phyloP scores from a whole-genome alignment of 768 basidiomycete genomes.

The Lactarius sanguifluus region DNA sequence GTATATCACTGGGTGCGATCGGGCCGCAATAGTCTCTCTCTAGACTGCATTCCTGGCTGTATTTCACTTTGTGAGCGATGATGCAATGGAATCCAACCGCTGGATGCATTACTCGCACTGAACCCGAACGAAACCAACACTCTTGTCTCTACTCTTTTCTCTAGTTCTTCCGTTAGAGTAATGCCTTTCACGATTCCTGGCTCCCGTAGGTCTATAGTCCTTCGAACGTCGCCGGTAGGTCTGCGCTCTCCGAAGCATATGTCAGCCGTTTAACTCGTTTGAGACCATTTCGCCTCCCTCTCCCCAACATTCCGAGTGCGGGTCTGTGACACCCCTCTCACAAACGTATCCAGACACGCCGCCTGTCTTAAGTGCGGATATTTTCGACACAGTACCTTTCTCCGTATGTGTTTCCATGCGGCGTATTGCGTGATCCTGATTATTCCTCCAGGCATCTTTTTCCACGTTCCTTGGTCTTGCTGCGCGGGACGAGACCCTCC shows the following conservation, averaged over 20 bases:
- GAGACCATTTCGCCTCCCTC: constrained; percentile 18
- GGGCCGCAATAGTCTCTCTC: too few relatives aligned
- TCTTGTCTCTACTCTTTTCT: neutral
- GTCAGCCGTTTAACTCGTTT: neutral
- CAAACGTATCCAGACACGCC: constrained; percentile 27
- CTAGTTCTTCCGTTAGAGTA: neutral
- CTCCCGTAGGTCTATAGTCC: constrained; percentile 22
- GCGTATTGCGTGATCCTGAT: constrained; percentile 2
- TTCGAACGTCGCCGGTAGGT: constrained; percentile 15
- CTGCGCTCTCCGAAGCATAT: neutral
- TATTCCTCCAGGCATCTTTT: constrained; percentile 26
- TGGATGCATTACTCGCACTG: neutral
- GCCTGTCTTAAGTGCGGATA: constrained; percentile 27
- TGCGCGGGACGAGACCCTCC: constrained; percentile 4
- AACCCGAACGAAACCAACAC: neutral
- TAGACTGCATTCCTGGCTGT: neutral
- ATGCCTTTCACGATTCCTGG: constrained; percentile 24
- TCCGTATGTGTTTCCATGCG: constrained; percentile 21
- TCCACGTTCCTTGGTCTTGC: constrained; percentile 22
- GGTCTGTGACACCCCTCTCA: constrained; percentile 15
- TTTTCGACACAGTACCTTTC: constrained; percentile 30
- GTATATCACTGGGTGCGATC: too few relatives aligned
- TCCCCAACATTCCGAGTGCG: constrained; percentile 21
- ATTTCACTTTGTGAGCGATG: neutral
- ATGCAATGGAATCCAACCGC: constrained; percentile 9